Base-by-base conservation (phyloP, 495 filamentous ascomycete genomes). In the Tuber aestivum region DNA sequence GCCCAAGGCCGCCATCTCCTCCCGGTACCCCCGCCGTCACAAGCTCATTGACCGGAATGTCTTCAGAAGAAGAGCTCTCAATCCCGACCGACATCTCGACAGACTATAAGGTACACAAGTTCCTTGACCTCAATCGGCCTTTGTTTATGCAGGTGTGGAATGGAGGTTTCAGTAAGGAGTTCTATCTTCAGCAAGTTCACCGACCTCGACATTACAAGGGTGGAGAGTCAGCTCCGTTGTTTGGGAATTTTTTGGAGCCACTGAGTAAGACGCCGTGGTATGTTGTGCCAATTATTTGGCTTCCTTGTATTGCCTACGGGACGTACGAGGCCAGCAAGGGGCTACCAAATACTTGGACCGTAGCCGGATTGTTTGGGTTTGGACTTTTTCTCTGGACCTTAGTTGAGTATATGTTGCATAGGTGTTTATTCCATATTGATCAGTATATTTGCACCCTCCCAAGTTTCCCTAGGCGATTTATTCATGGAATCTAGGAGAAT, bases 231-330 rank as follows among this genome's bases (percentile, higher is more conserved):
- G 95, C 96, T 42, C 96, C 95, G 10, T 84, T 99, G 41, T 99
- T 99, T 84, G 96, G 96, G 65, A 99, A 99, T 85, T 95, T 98
- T 85, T 87, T 99, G 18, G 96, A 99, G 84, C 96, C 96, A 10
- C 86, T 99, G 40, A 93, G 91, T 84, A 92, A 94, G 86, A 98
- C 96, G 12, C 89, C 94, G 9, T 98, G 94, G 94, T 98, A 91
- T 89, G 82, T 95, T 69, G 87, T 98, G 21, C 96, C 96, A 18
- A 86, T 88, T 0, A 65, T 97, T 14, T 99, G 96, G 96, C 82
- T 95, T n/a, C 96, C 96, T 32, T 86, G 85, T 18, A 88, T 95
- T n/a, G 79, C 85, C 21, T 97, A 93, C 82, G 93, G 92, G 23
- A 88, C 91, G n/a, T 89, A 87, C 73, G 65, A 92, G 23, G 93